phyloP scores from a whole-genome alignment of 805 yeast species.

The Candida dajiaensis region DNA sequence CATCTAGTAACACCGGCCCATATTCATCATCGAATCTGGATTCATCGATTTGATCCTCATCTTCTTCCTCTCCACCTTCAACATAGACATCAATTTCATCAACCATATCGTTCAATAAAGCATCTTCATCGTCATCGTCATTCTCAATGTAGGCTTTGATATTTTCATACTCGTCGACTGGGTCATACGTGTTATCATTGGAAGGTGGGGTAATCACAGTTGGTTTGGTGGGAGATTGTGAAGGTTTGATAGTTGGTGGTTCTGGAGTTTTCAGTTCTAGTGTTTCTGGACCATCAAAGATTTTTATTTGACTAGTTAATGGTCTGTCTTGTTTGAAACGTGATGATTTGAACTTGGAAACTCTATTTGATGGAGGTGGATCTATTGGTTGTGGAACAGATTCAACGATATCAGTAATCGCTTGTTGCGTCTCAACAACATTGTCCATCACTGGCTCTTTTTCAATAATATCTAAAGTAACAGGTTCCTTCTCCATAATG shows the following conservation, averaged over 20 bases:
- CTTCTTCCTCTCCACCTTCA: conserved; percentile 29
- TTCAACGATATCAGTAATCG: conserved; percentile 3
- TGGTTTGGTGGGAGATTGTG: neutral
- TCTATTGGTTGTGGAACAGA: neutral
- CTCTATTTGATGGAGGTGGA: conserved; percentile 9
- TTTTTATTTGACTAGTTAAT: neutral
- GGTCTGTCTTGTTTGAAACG: neutral
- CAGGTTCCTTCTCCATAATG: neutral
- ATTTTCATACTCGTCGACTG: conserved; percentile 8
- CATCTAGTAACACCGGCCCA: conserved; percentile 35
- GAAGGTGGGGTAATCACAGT: neutral
- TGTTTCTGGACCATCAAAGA: neutral
- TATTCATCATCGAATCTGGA: conserved; percentile 32
- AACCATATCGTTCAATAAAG: conserved; percentile 13
- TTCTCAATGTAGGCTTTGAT: conserved; percentile 11
- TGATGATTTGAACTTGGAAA: conserved; percentile 26
- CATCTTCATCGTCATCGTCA: conserved; percentile 15
- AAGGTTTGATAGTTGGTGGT: neutral
- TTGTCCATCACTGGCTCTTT: neutral
- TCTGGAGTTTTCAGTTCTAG: neutral
- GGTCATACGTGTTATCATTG: neutral
- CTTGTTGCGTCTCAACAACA: conserved; percentile 1
- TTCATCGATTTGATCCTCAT: conserved; percentile 23
- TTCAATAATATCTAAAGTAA: neutral
- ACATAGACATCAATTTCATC: conserved; percentile 19